These are phyloP conservation scores for Ophiocordyceps sinensis DNA, from an alignment of 2,329 filamentous ascomycete species.

Conservation along the genomic window DNA sequence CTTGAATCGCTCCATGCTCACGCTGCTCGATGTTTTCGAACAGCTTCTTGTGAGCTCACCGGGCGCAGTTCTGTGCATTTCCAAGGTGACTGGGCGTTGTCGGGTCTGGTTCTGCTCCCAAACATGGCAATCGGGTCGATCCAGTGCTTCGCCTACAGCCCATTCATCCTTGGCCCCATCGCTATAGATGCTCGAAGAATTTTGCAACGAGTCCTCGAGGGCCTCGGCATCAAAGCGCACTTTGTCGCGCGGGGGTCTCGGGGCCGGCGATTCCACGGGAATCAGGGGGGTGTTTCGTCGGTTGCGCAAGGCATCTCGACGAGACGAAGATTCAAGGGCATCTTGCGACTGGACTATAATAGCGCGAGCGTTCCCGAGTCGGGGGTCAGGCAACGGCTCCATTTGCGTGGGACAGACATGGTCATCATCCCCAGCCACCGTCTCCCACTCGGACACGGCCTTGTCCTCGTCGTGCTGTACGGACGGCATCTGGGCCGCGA, in stretches of 20 bases:
- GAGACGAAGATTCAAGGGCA: not conserved
- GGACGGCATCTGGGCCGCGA: not conserved
- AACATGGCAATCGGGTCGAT: not conserved
- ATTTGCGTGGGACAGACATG: slow-evolving; percentile 1
- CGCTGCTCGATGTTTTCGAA: slow-evolving; percentile 18
- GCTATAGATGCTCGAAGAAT: slow-evolving; percentile 1
- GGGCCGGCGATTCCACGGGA: not conserved
- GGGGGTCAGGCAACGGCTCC: not conserved
- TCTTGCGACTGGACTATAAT: not conserved
- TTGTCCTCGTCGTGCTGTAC: slow-evolving; percentile 5
- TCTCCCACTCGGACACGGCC: slow-evolving; percentile 16
- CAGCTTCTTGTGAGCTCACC: slow-evolving; percentile 5
- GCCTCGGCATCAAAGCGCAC: not conserved
- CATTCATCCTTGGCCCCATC: not conserved
- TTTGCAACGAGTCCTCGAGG: not conserved
- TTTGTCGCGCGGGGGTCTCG: not conserved
- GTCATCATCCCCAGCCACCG: slow-evolving; percentile 13
- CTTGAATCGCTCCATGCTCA: slow-evolving; percentile 28
- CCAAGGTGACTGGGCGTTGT: not conserved
- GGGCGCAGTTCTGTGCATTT: slow-evolving; percentile 1
- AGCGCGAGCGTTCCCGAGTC: not conserved
- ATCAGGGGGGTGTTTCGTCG: not conserved
- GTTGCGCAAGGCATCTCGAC: not conserved
- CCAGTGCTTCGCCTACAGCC: not conserved
- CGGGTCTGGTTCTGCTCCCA: not conserved